Base-by-base conservation (phyloP, 805 yeast species). In the Wickerhamiella azyma region DNA sequence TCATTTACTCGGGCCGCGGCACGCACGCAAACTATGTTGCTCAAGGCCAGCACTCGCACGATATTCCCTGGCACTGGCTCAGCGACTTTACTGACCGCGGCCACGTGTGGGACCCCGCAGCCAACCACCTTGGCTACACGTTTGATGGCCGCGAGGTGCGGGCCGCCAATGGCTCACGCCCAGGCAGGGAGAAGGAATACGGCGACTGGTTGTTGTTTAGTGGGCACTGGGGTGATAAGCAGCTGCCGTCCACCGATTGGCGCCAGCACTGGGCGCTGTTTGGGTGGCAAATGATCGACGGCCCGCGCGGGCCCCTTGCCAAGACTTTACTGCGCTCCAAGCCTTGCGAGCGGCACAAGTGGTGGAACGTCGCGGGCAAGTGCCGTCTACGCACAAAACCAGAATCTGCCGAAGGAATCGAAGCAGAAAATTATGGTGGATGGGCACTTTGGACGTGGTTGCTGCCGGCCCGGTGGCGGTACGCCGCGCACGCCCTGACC, bases 11-110 rank as follows among this genome's bases (percentile, higher is more conserved):
- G 17, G 96, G 96, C 0, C 70, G 96, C 51, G 98, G 98, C 0
- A 89, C 98, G 0, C 98, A 89, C 65, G 97, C 97, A 16, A 89
- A 92, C 62, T 89, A 89, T 60, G 94, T 92, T 0, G 75, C 92
- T n/a, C 88, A 82, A 0, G 98, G 98, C 0, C 94, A 88, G 58
- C 95, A 89, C 60, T 79, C 95, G 0, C 97, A 88, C 60, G 98
- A 89, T 62, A 71, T 88, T 41, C 98, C 98, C 0, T 88, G 85
- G 65, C 81, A 84, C 44, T 88, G 94, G 47, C 66, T 89, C 44
- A 76, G 85, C 44, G 98, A 89, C 66, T 89, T 85, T 64, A 85
- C 98, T 1, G 98, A 89, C 61, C 69, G 95, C 38, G 98, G 98
- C 1, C 82, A 94, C 2, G 67, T 89, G 56, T 89, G 98, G 98